Base-by-base conservation (phyloP, 805 yeast species). In the Wickerhamiella kurtzmanii region DNA sequence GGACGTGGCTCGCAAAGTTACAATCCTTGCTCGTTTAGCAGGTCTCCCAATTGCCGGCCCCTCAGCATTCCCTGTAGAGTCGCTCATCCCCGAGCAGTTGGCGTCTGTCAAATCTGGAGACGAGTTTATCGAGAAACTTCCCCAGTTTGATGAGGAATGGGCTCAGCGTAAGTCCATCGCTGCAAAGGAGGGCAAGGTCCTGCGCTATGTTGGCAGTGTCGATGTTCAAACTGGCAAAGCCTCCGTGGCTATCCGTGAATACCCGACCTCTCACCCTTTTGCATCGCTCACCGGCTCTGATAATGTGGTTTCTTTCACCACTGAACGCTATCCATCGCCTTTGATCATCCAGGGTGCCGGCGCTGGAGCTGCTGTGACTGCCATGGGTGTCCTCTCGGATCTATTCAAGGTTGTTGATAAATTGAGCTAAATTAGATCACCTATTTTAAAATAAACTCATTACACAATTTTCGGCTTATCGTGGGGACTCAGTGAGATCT, bases 1-100 rank as follows among this genome's bases (percentile, higher is more conserved):
- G 63, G 99, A 92, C 62, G 96, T 92, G 51, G 99, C 99, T 40
- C 82, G 99, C 75, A 92, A 92, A 67, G 96, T 92, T 25, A 87
- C 98, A 21, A 92, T 92, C 54, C 75, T 92, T 53, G 95, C 96
- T 42, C 82, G 99, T 72, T 75, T 92, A 46, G 74, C 96, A 15
- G 98, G 98, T 2, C 74, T 82, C 46, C 69, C 76, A 50, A 84
- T 92, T 36, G 82, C 80, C 62, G 80, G 92, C 11, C 94, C 97
- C 56, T 75, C 87, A 36, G 77, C 96, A 11, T 89, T 92, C 79
- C 87, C 95, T 36, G 95, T 92, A 32, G 88, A 87, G 61, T 84
- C 96, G 11, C 74, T 92, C 61, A 88, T 92, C 60, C 98, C 98
- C 56, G 74, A 77, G 61, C 82, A 77, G 41, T 75, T 92, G 59